phyloP scores from a whole-genome alignment of 768 basidiomycete genomes.

The Pholiota microspora region DNA sequence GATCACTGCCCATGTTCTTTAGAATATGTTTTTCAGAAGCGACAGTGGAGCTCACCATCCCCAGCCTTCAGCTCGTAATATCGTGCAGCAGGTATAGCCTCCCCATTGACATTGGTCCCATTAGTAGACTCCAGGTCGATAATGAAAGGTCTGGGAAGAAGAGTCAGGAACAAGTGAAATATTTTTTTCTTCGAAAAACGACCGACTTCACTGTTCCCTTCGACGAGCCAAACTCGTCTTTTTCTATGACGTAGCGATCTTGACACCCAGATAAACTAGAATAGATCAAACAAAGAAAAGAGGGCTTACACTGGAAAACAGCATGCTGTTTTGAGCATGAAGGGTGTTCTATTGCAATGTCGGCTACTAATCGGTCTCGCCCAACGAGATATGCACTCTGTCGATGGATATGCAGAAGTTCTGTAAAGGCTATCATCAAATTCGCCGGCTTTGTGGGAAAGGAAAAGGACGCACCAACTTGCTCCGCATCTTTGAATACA shows the following conservation, averaged over 20 bases:
- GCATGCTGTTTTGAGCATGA: constrained; percentile 99
- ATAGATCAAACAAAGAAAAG: background rate
- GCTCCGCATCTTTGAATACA: constrained; percentile 94
- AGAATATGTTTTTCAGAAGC: background rate
- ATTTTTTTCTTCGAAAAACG: background rate
- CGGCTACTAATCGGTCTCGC: constrained; percentile 81
- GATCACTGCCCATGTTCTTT: constrained; percentile 50
- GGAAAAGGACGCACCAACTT: constrained; percentile 65
- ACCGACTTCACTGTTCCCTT: constrained; percentile 85
- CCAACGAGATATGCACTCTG: constrained; percentile 96
- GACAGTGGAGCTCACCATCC: constrained; percentile 58
- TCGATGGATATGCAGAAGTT: constrained; percentile 86
- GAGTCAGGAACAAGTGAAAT: constrained; percentile 10
- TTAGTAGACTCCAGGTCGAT: constrained; percentile 99
- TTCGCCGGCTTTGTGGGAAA: background rate
- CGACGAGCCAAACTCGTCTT: constrained; percentile 80
- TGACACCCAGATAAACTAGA: constrained; percentile 2
- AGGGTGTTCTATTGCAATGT: constrained; percentile 91
- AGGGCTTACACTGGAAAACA: constrained; percentile 79
- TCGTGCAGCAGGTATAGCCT: constrained; percentile 78
- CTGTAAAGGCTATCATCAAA: constrained; percentile 38
- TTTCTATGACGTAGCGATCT: constrained; percentile 84
- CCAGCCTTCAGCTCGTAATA: constrained; percentile 81
- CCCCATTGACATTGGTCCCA: constrained; percentile 88
- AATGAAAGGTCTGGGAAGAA: constrained; percentile 77